Percentiles rank a stretch among this genome's conserved stretches.
Conservation (phyloP, 805 yeast genomes). For the Metschnikowia santaceciliae region DNA sequence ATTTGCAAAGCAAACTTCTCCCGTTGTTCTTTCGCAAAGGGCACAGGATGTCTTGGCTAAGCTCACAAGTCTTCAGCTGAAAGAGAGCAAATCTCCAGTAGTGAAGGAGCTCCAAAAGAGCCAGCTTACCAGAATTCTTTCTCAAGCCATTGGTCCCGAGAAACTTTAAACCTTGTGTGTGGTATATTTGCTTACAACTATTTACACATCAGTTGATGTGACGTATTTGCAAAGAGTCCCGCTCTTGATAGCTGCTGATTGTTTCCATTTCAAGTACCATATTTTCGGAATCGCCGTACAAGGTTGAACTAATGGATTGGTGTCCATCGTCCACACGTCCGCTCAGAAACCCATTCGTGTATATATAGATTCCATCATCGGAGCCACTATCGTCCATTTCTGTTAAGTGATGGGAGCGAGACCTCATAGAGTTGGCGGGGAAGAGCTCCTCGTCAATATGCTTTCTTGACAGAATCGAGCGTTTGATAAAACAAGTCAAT, state of each 20-base stretch:
- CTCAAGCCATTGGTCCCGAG: background rate
- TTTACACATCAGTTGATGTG: background rate
- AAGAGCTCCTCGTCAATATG: constrained; percentile 28
- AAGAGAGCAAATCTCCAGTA: constrained; percentile 3
- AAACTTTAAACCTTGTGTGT: background rate
- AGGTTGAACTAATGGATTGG: background rate
- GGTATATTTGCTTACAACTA: background rate
- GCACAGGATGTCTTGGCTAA: constrained; percentile 19
- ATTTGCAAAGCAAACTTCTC: constrained; percentile 14
- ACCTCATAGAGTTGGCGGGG: constrained; percentile 8
- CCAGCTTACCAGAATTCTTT: constrained; percentile 15
- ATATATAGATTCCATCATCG: constrained; percentile 43
- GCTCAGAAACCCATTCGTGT: constrained; percentile 40
- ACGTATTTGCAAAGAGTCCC: background rate
- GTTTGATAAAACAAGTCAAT: constrained; percentile 64
- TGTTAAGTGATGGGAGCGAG: constrained; percentile 1
- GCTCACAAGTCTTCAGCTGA: constrained; percentile 16
- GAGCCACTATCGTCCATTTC: constrained; percentile 30
- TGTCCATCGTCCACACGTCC: constrained; percentile 6
- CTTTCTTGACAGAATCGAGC: constrained; percentile 55
- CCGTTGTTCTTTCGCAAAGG: constrained; percentile 13
- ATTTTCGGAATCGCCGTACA: background rate
- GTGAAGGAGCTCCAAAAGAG: constrained; percentile 18
- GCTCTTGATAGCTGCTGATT: background rate
- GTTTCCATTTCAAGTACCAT: constrained; percentile 2